phyloP scores from a whole-genome alignment of 2,329 filamentous ascomycete genomes.

The Ceratocystis colombiana region DNA sequence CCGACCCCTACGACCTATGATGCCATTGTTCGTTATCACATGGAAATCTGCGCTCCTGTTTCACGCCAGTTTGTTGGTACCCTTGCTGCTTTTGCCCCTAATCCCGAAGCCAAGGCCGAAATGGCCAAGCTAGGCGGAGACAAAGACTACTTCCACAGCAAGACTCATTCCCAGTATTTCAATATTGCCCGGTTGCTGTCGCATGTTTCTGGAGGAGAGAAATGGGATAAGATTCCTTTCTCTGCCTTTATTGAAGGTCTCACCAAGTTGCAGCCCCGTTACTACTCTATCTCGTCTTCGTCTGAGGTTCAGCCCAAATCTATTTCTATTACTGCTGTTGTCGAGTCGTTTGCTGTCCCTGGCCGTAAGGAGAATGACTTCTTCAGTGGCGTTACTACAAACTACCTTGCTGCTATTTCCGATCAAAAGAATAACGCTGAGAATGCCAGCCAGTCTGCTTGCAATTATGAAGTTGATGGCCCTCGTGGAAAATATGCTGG shows the following conservation, averaged over 20 bases:
- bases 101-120: slow-evolving; percentile 73
- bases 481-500: slow-evolving; percentile 96
- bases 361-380: slow-evolving; percentile 58
- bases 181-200: slow-evolving; percentile 84
- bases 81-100: slow-evolving; percentile 79
- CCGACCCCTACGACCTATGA: slow-evolving; percentile 95
- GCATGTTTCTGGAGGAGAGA: slow-evolving; percentile 58
- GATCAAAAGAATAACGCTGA: slow-evolving; percentile 91
- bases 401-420: slow-evolving; percentile 89
- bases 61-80: slow-evolving; percentile 90
- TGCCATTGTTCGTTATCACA: slow-evolving; percentile 83
- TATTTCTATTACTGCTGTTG: slow-evolving; percentile 89
- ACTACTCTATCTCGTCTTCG: slow-evolving; percentile 98
- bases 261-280: slow-evolving; percentile 90
- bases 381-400: slow-evolving; percentile 91
- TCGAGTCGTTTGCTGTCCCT: slow-evolving; percentile 71
- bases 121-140: slow-evolving; percentile 82
- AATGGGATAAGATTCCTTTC: slow-evolving; percentile 81
- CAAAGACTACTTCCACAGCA: slow-evolving; percentile 89
- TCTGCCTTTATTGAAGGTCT: slow-evolving; percentile 89
- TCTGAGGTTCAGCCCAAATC: slow-evolving; percentile 88
- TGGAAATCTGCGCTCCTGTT: slow-evolving; percentile 90
- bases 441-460: slow-evolving; percentile 67
- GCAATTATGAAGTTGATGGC: slow-evolving; percentile 77
- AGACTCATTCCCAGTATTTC: slow-evolving; percentile 68